Percentiles rank a stretch among this genome's conserved stretches.
These are phyloP conservation scores for Saccharum officinarum DNA, from an alignment of 176 grass and related monocot species.

Conservation along the genomic window DNA sequence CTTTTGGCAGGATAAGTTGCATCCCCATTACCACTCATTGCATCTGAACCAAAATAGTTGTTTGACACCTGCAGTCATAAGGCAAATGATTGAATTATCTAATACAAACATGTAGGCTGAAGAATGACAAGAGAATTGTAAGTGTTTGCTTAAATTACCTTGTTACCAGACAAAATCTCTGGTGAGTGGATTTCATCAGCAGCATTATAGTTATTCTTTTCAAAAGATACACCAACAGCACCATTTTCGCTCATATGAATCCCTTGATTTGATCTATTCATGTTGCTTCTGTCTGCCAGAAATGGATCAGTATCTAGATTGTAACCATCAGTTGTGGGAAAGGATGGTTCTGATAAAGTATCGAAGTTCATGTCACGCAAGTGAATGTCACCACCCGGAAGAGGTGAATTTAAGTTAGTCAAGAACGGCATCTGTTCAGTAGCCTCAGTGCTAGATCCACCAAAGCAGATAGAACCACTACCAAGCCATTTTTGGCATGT, in stretches of 20 bases:
- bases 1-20: slow-evolving; percentile 56
- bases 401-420: slow-evolving; percentile 70
- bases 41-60: slow-evolving; percentile 31
- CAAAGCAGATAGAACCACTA: slow-evolving; percentile 35
- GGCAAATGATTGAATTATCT: slow-evolving; percentile 4
- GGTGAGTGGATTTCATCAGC: slow-evolving; percentile 39
- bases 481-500: slow-evolving; percentile 75
- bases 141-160: slow-evolving; percentile 30
- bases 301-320: slow-evolving; percentile 40
- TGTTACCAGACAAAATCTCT: slow-evolving; percentile 52
- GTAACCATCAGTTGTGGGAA: slow-evolving; percentile 44
- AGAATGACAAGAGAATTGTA: slow-evolving; percentile 4
- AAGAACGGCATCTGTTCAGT: slow-evolving; percentile 68
- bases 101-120: slow-evolving; percentile 28
- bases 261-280: slow-evolving; percentile 52
- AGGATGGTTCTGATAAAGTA: slow-evolving; percentile 62
- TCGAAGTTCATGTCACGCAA: slow-evolving; percentile 51
- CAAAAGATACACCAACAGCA: slow-evolving; percentile 37
- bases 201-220: slow-evolving; percentile 33
- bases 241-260: slow-evolving; percentile 53
- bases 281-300: slow-evolving; percentile 43
- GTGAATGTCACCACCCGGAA: slow-evolving; percentile 57
- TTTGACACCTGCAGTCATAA: slow-evolving; percentile 38
- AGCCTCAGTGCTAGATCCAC: slow-evolving; percentile 40
- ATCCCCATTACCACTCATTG: slow-evolving; percentile 49